Evolutionary conservation across 169 alveolate species (phyloP).

Genomic region (Theileria luwenshuni): DNA sequence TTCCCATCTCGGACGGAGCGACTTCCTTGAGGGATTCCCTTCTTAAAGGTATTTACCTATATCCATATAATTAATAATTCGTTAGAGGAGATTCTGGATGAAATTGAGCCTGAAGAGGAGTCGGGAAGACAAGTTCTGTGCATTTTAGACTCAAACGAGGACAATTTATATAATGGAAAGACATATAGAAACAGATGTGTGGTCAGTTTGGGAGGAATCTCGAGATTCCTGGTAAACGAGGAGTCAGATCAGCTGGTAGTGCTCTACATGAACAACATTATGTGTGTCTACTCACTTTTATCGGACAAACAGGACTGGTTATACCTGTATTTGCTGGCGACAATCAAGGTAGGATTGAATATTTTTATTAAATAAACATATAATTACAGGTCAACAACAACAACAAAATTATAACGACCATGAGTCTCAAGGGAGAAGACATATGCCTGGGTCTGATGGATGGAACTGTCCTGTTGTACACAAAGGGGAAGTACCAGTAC

Average conservation of each 20-base stretch:
- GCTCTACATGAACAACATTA: slow-evolving; percentile 42
- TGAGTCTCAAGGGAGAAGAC: slow-evolving; percentile 33
- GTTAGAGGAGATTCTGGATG: slow-evolving; percentile 45
- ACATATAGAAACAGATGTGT: slow-evolving; percentile 27
- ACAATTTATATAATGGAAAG: slow-evolving; percentile 47
- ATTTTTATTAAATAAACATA: neutral
- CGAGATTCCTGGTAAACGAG: slow-evolving; percentile 32
- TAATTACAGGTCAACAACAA: slow-evolving; percentile 22
- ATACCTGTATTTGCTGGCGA: slow-evolving; percentile 12
- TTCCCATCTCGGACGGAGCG: slow-evolving; percentile 14
- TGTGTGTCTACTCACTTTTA: slow-evolving; percentile 30
- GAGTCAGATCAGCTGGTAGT: slow-evolving; percentile 35
- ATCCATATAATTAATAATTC: neutral
- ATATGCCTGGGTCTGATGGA: slow-evolving; percentile 54
- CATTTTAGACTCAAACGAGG: slow-evolving; percentile 60
- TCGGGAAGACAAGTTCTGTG: slow-evolving; percentile 39
- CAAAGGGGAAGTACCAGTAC: slow-evolving; percentile 15
- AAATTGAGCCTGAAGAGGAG: slow-evolving; percentile 27
- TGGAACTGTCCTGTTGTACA: slow-evolving; percentile 56
- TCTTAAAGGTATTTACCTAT: slow-evolving; percentile 26
- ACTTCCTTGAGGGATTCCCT: slow-evolving; percentile 27
- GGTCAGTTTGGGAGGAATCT: slow-evolving; percentile 55
- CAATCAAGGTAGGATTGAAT: slow-evolving; percentile 19
- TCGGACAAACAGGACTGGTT: slow-evolving; percentile 34
- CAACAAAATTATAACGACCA: slow-evolving; percentile 30